Percentiles rank a stretch among this genome's conserved stretches.
Evolutionary conservation across 2,329 filamentous ascomycete genomes (phyloP).

Genomic region (Colletotrichum ledebouriae): DNA sequence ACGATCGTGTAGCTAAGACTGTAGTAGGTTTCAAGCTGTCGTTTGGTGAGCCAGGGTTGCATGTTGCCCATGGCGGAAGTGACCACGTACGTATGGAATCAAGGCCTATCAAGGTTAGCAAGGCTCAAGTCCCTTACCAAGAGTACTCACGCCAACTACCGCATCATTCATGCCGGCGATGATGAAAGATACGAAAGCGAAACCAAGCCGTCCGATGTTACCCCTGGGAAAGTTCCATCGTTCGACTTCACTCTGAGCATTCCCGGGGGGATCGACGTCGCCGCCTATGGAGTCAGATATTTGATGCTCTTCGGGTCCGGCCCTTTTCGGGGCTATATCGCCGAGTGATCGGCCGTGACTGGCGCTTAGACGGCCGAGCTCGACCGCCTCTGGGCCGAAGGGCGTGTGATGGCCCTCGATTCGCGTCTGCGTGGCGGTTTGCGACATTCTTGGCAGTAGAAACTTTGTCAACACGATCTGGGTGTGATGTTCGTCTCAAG

Average conservation of each 20-base stretch:
- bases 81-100: conserved; percentile 53
- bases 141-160: conserved; percentile 64
- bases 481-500: too few relatives aligned
- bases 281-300: background rate
- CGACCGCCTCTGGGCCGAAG: conserved; percentile 22
- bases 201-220: conserved; percentile 50
- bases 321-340: background rate
- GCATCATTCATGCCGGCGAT: conserved; percentile 75
- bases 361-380: conserved; percentile 32
- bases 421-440: conserved; percentile 40
- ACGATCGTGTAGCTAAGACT: conserved; percentile 70
- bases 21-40: conserved; percentile 72
- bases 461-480: too few relatives aligned
- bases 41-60: background rate
- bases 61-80: fast-evolving
- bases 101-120: conserved; percentile 49
- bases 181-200: conserved; percentile 70
- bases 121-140: background rate
- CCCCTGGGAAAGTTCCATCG: conserved; percentile 54
- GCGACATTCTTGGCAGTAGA: conserved; percentile 33
- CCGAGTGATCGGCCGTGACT: conserved; percentile 8
- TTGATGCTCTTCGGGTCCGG: conserved; percentile 27
- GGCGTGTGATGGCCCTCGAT: conserved; percentile 16
- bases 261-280: conserved; percentile 13
- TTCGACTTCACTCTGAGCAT: conserved; percentile 43